Evolutionary conservation across 2,329 filamentous ascomycete genomes (phyloP), one percentile per base, ranked within the genome.

Genomic region (Penicillium palitans): DNA sequence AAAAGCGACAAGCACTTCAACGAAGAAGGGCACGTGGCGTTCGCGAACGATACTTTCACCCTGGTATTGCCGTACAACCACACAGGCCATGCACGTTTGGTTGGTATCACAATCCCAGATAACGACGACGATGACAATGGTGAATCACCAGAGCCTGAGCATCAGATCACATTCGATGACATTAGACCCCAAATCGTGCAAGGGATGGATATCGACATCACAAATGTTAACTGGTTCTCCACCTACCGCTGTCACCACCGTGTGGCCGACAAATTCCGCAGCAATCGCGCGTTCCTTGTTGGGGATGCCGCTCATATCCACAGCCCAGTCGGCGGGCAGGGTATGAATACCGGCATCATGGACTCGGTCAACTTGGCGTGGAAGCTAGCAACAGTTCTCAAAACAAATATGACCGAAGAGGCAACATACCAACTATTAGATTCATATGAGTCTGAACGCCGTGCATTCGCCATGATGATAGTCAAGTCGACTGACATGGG

Each of bases 221-320:
- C 67, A 33, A 70, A 72, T 12, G 61, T 73, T 7, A 71, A 74
- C 45, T 75, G 73, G 72, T 74, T 83, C 33, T 72, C 79, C 1
- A 71, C 74, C 13, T 84, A 82, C 66, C 76, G 72, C 3, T 72
- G 80, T 8, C 79, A 80, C 64, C 74, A 80, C 62, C 70, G 78
- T 7, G 73, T 77, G 31, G 75, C 76, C 2, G 70, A 71, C 8
- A 64, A 60, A 9, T 81, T 83, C 63, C 78, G 79, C 6, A 74
- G 76, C 24, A 78, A 79, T 2, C 76, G 82, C 3, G 73, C 83
- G 3, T 81, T 86, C 45, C 70, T 87, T 0, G 83, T 80, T 2
- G 83, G 84, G 15, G 84, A 87, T 56, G 82, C 83, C 6, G 82
- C 81, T 1, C 83, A 86, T 59, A 82, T 83, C 13, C 82, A 85